Conservation (phyloP, 805 yeast species). For the Kodamaea restingae region DNA sequence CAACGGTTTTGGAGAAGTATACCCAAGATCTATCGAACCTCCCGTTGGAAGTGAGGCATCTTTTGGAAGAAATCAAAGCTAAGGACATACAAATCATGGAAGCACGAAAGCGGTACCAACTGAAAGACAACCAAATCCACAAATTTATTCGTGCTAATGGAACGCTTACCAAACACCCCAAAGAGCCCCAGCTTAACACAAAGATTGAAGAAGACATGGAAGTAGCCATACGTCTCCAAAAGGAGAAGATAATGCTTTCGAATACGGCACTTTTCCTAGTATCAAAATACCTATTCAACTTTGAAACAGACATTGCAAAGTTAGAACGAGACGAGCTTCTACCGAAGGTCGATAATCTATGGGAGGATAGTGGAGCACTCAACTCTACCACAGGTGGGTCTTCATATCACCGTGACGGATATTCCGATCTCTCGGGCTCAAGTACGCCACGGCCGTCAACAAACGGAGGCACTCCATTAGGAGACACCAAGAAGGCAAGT, state of each 20-base stretch:
- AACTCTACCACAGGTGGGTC: background rate
- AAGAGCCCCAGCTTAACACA: slow-evolving; percentile 62
- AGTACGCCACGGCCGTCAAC: slow-evolving; percentile 27
- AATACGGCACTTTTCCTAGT: slow-evolving; percentile 79
- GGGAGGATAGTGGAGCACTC: slow-evolving; percentile 13
- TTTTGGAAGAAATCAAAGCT: slow-evolving; percentile 71
- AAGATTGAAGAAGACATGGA: slow-evolving; percentile 68
- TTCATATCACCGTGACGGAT: slow-evolving; percentile 12
- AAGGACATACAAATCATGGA: slow-evolving; percentile 68
- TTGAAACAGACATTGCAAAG: slow-evolving; percentile 72
- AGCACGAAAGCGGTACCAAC: slow-evolving; percentile 58
- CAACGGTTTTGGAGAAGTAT: slow-evolving; percentile 53
- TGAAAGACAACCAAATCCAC: slow-evolving; percentile 75
- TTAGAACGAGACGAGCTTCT: slow-evolving; percentile 79
- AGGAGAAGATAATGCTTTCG: slow-evolving; percentile 73
- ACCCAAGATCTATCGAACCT: slow-evolving; percentile 71
- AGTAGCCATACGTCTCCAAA: slow-evolving; percentile 58
- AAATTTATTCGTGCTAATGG: slow-evolving; percentile 82
- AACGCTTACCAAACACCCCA: slow-evolving; percentile 73
- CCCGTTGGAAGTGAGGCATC: slow-evolving; percentile 80
- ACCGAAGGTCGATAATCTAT: slow-evolving; percentile 44
- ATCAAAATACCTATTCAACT: slow-evolving; percentile 64
- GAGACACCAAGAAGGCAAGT: slow-evolving; percentile 8
- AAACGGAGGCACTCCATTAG: slow-evolving; percentile 6
- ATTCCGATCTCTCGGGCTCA: slow-evolving; percentile 25